Evolutionary conservation across 768 basidiomycete species (phyloP).

Genomic region (Vararia minispora): DNA sequence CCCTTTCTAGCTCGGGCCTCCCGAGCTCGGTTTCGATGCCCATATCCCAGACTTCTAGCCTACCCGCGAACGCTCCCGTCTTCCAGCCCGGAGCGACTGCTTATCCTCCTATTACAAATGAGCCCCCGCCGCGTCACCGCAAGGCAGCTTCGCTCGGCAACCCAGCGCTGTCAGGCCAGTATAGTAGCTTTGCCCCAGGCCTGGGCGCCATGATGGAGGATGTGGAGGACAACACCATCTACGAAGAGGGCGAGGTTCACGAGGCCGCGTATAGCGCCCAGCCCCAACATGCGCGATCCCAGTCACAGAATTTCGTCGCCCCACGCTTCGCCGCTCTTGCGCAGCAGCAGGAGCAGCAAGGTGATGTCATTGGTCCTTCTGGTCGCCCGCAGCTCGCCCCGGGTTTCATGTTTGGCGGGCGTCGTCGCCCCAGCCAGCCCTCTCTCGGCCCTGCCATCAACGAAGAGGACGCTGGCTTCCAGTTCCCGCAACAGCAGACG

Average conservation of each 20-base stretch:
- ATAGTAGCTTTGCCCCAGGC: conserved; percentile 67
- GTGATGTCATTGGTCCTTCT: conserved; percentile 52
- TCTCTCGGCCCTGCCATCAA: conserved; percentile 64
- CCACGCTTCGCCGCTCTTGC: conserved; percentile 81
- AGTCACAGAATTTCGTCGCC: conserved; percentile 77
- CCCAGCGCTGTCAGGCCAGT: conserved; percentile 43
- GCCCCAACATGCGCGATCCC: conserved; percentile 60
- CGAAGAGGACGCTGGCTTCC: conserved; percentile 74
- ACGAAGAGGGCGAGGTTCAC: conserved; percentile 73
- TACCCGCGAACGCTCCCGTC: conserved; percentile 57
- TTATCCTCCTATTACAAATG: conserved; percentile 36
- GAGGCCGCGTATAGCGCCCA: conserved; percentile 41
- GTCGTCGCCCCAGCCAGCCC: conserved; percentile 34
- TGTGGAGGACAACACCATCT: conserved; percentile 38
- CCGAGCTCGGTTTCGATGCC: conserved; percentile 31
- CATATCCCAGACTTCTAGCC: conserved; percentile 39
- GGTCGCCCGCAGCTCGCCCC: conserved; percentile 86
- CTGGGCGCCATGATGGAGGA: conserved; percentile 81
- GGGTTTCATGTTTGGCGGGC: conserved; percentile 80
- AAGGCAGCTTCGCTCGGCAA: conserved; percentile 70
- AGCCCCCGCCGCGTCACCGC: conserved; percentile 54
- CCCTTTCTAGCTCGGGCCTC: conserved; percentile 28
- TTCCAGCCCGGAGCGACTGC: conserved; percentile 61
- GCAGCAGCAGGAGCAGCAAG: conserved; percentile 47
- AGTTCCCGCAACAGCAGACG: conserved; percentile 63